Percentiles rank a stretch among this genome's conserved stretches.
Evolutionary conservation across 2,329 filamentous ascomycete species (phyloP).

Genomic region (Exophiala oligosperma): DNA sequence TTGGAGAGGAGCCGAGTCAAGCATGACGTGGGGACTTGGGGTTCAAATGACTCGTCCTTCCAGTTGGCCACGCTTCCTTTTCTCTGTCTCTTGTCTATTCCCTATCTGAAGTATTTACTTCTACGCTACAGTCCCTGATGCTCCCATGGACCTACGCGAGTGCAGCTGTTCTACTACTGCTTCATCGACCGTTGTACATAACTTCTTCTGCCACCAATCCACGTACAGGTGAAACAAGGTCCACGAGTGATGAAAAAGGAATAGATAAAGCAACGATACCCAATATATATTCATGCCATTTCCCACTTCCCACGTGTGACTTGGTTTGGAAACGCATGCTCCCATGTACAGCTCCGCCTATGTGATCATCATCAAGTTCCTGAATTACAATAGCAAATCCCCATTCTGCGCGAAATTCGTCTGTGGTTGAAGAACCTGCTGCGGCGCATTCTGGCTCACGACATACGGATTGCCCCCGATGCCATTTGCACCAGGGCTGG

Average conservation of each 20-base stretch:
- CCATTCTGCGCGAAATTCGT: slow-evolving; percentile 53
- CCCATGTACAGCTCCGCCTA: not conserved
- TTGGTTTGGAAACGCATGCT: too few species aligned
- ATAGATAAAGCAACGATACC: too few species aligned
- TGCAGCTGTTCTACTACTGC: too few species aligned
- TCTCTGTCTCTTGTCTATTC: not conserved
- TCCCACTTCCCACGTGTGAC: too few species aligned
- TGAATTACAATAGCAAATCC: slow-evolving; percentile 24
- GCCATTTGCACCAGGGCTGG: slow-evolving; percentile 27
- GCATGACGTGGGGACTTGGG: slow-evolving; percentile 8
- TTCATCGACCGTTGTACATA: too few species aligned
- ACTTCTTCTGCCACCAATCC: too few species aligned
- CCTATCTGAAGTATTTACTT: not conserved
- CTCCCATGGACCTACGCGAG: too few species aligned
- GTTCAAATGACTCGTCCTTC: not conserved
- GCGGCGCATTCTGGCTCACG: slow-evolving; percentile 78
- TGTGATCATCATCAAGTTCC: not conserved
- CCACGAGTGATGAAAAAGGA: too few species aligned
- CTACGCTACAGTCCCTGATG: not conserved
- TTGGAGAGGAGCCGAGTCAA: slow-evolving; percentile 6
- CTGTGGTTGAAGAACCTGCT: slow-evolving; percentile 72
- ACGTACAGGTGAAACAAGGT: too few species aligned
- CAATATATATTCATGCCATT: too few species aligned
- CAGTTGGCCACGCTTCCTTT: not conserved
- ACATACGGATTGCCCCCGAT: slow-evolving; percentile 55